These are phyloP conservation scores for Pythium sukuiense DNA, from an alignment of 352 stramenopile genomes.

Conservation along the genomic window DNA sequence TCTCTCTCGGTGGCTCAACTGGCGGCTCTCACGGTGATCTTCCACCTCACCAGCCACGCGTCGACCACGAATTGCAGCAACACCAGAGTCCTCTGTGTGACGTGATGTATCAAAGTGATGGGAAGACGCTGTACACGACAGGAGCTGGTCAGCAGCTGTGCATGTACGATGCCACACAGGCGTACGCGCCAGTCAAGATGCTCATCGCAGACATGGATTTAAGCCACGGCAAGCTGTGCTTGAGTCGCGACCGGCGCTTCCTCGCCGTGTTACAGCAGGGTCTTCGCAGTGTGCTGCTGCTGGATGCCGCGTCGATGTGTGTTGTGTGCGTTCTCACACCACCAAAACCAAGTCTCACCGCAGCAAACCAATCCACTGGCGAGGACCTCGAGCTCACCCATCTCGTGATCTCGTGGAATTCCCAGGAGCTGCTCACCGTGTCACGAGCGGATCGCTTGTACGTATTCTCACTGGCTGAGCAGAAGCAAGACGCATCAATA, in stretches of 20 bases:
- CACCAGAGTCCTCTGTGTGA: slow-evolving; percentile 72
- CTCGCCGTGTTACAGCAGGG: slow-evolving; percentile 26
- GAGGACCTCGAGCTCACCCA: slow-evolving; percentile 30
- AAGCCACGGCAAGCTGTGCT: slow-evolving; percentile 10
- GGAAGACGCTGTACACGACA: slow-evolving; percentile 48
- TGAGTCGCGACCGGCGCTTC: slow-evolving; percentile 31
- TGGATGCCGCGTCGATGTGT: slow-evolving; percentile 26
- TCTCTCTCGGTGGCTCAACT: slow-evolving; percentile 48
- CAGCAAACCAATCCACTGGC: slow-evolving; percentile 13
- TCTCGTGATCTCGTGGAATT: slow-evolving; percentile 48
- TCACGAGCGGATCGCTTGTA: slow-evolving; percentile 50
- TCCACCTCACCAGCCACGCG: slow-evolving; percentile 17
- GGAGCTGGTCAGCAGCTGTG: slow-evolving; percentile 63
- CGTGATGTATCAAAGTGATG: slow-evolving; percentile 50
- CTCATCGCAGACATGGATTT: slow-evolving; percentile 42
- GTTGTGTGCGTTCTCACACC: slow-evolving; percentile 40
- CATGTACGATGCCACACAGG: slow-evolving; percentile 49
- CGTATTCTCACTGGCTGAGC: slow-evolving; percentile 46
- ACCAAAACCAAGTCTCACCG: slow-evolving; percentile 16
- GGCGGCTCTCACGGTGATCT: neutral
- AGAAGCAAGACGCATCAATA: slow-evolving; percentile 5
- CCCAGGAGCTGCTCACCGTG: slow-evolving; percentile 51
- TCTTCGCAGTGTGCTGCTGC: slow-evolving; percentile 18
- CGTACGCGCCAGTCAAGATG: slow-evolving; percentile 71
- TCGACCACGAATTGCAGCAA: slow-evolving; percentile 83